Evolutionary conservation across 768 basidiomycete species (phyloP).

Genomic region (Collybiopsis confluens): DNA sequence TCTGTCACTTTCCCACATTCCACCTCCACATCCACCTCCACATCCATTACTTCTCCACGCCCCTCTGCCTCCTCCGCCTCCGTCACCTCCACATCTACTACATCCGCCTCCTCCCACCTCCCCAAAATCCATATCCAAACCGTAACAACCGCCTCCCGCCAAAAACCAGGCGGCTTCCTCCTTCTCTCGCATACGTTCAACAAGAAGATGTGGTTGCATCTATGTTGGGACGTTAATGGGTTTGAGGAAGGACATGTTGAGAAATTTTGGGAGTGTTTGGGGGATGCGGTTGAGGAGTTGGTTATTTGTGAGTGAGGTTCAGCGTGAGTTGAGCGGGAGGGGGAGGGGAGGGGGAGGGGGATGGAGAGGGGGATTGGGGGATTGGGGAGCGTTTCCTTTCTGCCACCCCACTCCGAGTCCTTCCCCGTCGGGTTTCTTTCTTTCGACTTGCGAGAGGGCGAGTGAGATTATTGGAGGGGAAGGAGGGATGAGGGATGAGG

Average conservation of each 20-base stretch:
- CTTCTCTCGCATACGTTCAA: conserved; percentile 59
- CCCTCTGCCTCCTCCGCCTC: neutral
- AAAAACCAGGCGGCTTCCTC: conserved; percentile 56
- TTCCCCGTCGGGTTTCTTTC: no score
- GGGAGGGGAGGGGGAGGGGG: no score
- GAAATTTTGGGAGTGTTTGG: conserved; percentile 23
- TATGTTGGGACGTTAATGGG: conserved; percentile 27
- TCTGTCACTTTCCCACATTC: no score
- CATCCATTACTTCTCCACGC: no score
- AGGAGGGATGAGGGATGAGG: no score
- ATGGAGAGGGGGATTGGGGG: no score
- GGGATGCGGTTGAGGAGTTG: conserved; percentile 16
- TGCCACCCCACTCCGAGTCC: no score
- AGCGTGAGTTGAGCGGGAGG: neutral
- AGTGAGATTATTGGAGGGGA: no score
- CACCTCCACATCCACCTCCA: no score
- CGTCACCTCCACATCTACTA: neutral
- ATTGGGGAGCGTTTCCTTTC: no score
- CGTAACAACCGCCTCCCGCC: conserved; percentile 62
- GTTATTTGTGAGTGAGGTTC: neutral
- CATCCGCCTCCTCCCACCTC: no score
- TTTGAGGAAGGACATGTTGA: conserved; percentile 23
- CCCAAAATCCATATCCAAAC: conserved; percentile 33
- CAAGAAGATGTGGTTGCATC: conserved; percentile 52
- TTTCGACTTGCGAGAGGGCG: no score